phyloP scores from a whole-genome alignment of 495 filamentous ascomycete genomes.

The Podospora pseudoanserina region DNA sequence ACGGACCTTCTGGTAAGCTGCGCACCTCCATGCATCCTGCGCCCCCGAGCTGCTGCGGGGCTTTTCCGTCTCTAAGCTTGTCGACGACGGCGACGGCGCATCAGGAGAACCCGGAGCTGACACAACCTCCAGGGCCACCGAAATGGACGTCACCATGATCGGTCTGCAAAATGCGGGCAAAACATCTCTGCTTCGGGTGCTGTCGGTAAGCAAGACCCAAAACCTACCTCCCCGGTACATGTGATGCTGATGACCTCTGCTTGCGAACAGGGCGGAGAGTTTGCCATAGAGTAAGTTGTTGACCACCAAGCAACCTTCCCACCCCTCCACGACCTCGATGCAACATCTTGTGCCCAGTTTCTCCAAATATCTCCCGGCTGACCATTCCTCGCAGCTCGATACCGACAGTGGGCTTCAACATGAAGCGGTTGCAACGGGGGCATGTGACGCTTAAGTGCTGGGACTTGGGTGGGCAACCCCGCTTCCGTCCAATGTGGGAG shows the following conservation, averaged over 20 bases:
- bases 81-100: slow-evolving; percentile 8
- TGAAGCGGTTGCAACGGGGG: slow-evolving; percentile 96
- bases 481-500: slow-evolving; percentile 99
- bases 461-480: slow-evolving; percentile 95
- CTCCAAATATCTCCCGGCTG: slow-evolving; percentile 34
- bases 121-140: slow-evolving; percentile 69
- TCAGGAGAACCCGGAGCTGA: slow-evolving; percentile 24
- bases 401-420: slow-evolving; percentile 97
- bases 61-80: slow-evolving; percentile 17
- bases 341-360: slow-evolving; percentile 10
- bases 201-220: slow-evolving; percentile 67
- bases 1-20: slow-evolving; percentile 92
- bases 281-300: slow-evolving; percentile 90
- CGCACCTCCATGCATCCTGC: slow-evolving; percentile 2
- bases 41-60: slow-evolving; percentile 21
- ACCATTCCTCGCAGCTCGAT: slow-evolving; percentile 71
- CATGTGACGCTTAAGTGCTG: slow-evolving; percentile 99
- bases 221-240: not conserved
- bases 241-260: slow-evolving; percentile 14
- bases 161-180: slow-evolving; percentile 98
- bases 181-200: slow-evolving; percentile 86
- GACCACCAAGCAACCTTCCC: slow-evolving; percentile 13
- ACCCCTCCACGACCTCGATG: slow-evolving; percentile 11
- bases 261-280: slow-evolving; percentile 80
- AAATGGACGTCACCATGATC: slow-evolving; percentile 99